Evolutionary conservation across 768 basidiomycete genomes (phyloP).

Genomic region (Pulveroboletus ravenelii): DNA sequence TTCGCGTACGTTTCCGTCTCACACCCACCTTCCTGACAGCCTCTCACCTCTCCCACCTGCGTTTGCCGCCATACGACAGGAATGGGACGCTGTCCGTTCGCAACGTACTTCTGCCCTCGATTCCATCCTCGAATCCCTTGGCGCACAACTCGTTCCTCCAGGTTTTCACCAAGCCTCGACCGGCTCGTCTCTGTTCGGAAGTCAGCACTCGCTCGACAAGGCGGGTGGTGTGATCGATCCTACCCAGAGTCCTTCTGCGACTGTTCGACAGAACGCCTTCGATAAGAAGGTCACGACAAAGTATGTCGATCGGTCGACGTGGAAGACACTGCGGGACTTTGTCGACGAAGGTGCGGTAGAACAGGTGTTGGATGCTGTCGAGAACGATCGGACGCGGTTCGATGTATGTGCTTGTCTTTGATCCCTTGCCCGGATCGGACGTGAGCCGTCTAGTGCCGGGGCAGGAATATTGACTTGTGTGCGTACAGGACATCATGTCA

Average conservation of each 20-base stretch:
- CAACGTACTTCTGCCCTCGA: conserved; percentile 64
- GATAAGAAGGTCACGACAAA: conserved; percentile 16
- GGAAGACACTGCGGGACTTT: conserved; percentile 85
- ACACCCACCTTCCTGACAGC: background rate
- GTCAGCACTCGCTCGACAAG: conserved; percentile 55
- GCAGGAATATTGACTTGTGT: background rate
- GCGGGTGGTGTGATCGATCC: conserved; percentile 37
- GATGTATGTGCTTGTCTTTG: conserved; percentile 47
- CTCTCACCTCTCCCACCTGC: background rate
- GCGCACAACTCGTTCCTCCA: conserved; percentile 69
- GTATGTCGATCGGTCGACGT: conserved; percentile 47
- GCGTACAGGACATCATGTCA: conserved; percentile 50
- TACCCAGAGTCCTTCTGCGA: conserved; percentile 28
- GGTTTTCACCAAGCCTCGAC: conserved; percentile 65
- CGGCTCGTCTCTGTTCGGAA: conserved; percentile 76
- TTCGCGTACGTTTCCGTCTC: conserved; percentile 43
- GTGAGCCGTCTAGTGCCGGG: background rate
- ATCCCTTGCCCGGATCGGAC: background rate
- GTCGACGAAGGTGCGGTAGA: conserved; percentile 82
- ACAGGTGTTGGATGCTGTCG: conserved; percentile 67
- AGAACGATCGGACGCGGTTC: conserved; percentile 59
- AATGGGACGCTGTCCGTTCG: conserved; percentile 65
- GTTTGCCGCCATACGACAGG: conserved; percentile 35
- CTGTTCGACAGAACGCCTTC: conserved; percentile 23
- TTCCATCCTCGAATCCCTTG: conserved; percentile 64